Conservation (phyloP, 495 filamentous ascomycete species). For the Neurospora sp. region DNA sequence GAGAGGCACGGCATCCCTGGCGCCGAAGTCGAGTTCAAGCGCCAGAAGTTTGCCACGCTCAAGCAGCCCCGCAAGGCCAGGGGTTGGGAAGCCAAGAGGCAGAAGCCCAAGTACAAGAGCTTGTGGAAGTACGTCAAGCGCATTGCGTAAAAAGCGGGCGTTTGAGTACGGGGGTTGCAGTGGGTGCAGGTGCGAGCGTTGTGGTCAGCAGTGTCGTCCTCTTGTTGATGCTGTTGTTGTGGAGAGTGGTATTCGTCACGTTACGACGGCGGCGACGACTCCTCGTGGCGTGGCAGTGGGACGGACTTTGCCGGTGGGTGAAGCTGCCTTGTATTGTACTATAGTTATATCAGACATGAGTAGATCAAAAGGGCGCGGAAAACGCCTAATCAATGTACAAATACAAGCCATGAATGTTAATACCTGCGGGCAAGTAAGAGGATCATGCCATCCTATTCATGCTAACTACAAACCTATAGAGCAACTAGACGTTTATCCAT, state of each 20-base stretch:
- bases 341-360: slow-evolving; percentile 14
- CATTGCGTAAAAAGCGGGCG: slow-evolving; percentile 18
- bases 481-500: neutral
- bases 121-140: slow-evolving; percentile 45
- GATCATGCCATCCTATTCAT: neutral
- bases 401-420: neutral
- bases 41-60: slow-evolving; percentile 47
- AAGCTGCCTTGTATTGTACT: slow-evolving; percentile 7
- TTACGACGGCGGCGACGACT: neutral
- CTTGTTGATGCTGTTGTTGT: neutral
- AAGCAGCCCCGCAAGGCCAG: slow-evolving; percentile 41
- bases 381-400: slow-evolving; percentile 3
- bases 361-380: neutral
- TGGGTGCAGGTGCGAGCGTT: neutral
- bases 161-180: neutral
- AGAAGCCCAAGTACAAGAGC: slow-evolving; percentile 42
- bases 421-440: neutral
- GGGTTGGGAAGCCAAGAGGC: slow-evolving; percentile 49
- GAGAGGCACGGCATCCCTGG: slow-evolving; percentile 60
- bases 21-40: slow-evolving; percentile 74
- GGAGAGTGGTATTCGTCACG: neutral
- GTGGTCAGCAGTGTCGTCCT: neutral
- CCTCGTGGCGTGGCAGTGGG: neutral
- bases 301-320: neutral
- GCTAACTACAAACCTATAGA: neutral